Evolutionary conservation across 2,329 filamentous ascomycete species (phyloP).

Genomic region (Zalaria obscura): DNA sequence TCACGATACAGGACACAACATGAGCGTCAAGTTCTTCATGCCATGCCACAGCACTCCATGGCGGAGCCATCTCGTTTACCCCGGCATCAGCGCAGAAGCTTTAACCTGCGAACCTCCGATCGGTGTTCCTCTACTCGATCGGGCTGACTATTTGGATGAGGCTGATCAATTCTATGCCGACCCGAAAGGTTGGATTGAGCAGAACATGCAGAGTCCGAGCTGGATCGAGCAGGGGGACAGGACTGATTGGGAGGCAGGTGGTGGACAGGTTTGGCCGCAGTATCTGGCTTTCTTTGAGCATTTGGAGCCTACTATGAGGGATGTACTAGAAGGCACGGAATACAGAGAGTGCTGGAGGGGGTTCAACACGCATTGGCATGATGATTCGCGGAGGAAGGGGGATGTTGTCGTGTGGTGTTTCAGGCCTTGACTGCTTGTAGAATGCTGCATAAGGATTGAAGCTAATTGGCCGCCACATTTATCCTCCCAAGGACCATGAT

Average conservation of each 20-base stretch:
- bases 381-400: constrained; percentile 45
- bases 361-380: constrained; percentile 49
- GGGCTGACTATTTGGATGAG: constrained; percentile 66
- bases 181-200: constrained; percentile 30
- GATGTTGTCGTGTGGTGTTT: constrained; percentile 45
- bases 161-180: constrained; percentile 77
- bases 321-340: constrained; percentile 26
- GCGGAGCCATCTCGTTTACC: constrained; percentile 73
- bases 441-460: too few relatives aligned
- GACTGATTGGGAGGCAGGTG: constrained; percentile 6
- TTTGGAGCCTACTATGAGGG: constrained; percentile 36
- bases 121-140: constrained; percentile 45
- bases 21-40: constrained; percentile 67
- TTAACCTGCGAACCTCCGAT: constrained; percentile 84
- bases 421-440: too few relatives aligned
- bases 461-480: too few relatives aligned
- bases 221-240: background rate
- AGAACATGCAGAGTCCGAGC: constrained; percentile 22
- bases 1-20: constrained; percentile 16
- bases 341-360: constrained; percentile 46
- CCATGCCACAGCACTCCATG: constrained; percentile 95
- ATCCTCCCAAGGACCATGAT: too few relatives aligned
- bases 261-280: constrained; percentile 24
- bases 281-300: constrained; percentile 42
- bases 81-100: constrained; percentile 64